Evolutionary conservation across 768 basidiomycete genomes (phyloP).

Genomic region (Podaxis sp.): DNA sequence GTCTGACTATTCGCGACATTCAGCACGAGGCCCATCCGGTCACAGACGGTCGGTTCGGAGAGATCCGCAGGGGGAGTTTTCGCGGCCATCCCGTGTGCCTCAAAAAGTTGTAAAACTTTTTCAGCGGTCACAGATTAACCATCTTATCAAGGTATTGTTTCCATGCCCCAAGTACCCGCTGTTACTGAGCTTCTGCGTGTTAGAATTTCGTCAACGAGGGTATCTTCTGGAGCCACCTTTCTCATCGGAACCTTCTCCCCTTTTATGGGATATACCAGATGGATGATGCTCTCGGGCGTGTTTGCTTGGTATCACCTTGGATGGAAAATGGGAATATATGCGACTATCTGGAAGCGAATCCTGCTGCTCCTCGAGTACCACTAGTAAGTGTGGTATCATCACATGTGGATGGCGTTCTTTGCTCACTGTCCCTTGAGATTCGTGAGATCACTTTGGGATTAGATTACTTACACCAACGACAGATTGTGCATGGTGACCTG

Average conservation of each 20-base stretch:
- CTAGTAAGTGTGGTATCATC: neutral
- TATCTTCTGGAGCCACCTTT: constrained; percentile 17
- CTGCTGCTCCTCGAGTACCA: constrained; percentile 4
- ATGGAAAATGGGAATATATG: constrained; percentile 16
- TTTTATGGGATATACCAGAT: constrained; percentile 17
- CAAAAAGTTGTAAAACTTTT: constrained; percentile 30
- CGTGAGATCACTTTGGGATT: constrained; percentile 8
- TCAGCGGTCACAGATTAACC: constrained; percentile 18
- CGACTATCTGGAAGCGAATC: constrained; percentile 3
- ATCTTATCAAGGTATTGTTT: constrained; percentile 24
- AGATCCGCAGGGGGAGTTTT: constrained; percentile 27
- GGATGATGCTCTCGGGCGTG: neutral
- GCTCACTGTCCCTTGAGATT: neutral
- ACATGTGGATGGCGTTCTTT: neutral
- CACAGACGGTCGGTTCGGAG: constrained; percentile 22
- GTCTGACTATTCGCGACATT: constrained; percentile 22
- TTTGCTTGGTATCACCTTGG: constrained; percentile 17
- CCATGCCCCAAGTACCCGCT: constrained; percentile 17
- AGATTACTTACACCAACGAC: constrained; percentile 17
- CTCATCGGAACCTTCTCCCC: constrained; percentile 15
- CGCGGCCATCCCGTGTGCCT: constrained; percentile 24
- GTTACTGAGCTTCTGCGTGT: neutral
- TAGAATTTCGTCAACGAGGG: constrained; percentile 14
- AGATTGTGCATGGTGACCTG: constrained; percentile 22
- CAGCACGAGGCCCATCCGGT: constrained; percentile 16